phyloP scores from a whole-genome alignment of 768 basidiomycete genomes.

The Punctularia strigosozonata region DNA sequence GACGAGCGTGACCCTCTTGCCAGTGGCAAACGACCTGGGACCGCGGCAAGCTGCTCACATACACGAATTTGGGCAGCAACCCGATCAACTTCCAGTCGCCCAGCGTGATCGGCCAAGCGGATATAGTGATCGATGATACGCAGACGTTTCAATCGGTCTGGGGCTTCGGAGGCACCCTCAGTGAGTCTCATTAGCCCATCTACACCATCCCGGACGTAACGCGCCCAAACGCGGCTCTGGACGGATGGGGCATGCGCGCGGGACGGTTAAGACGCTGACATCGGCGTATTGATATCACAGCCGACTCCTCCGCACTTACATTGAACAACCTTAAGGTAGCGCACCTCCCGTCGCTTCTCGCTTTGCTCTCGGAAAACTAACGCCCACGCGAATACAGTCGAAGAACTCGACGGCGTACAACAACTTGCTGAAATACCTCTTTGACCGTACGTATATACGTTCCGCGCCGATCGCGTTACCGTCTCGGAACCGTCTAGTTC shows the following conservation, averaged over 20 bases:
- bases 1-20: background rate
- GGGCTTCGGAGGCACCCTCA: constrained; percentile 58
- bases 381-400: background rate
- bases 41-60: constrained; percentile 35
- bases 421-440: background rate
- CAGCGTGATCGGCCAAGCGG: constrained; percentile 42
- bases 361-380: too few relatives aligned
- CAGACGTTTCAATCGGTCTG: constrained; percentile 47
- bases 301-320: constrained; percentile 57
- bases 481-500: background rate
- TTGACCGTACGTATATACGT: background rate
- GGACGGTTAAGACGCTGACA: too few relatives aligned
- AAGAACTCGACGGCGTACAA: background rate
- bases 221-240: too few relatives aligned
- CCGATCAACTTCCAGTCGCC: constrained; percentile 52
- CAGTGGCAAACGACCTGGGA: constrained; percentile 26
- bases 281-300: constrained; percentile 23
- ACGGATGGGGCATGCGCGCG: too few relatives aligned
- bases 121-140: constrained; percentile 50
- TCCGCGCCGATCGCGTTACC: too few relatives aligned
- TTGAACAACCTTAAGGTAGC: constrained; percentile 61
- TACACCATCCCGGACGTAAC: too few relatives aligned
- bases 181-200: constrained; percentile 22
- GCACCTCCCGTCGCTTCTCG: too few relatives aligned
- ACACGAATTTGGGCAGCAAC: constrained; percentile 25